Conservation (phyloP, 306 rosid species). For the Vigna reflexopilosa region DNA sequence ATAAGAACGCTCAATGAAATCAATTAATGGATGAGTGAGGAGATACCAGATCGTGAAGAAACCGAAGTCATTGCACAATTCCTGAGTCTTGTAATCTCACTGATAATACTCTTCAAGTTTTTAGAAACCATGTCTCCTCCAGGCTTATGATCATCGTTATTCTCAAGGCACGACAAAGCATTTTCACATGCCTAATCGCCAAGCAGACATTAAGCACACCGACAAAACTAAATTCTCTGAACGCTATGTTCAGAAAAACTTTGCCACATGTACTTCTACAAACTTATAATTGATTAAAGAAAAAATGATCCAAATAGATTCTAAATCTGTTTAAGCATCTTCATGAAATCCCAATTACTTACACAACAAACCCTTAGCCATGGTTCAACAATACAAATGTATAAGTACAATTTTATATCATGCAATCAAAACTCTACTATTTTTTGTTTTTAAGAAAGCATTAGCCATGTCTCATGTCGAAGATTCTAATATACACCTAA, state of each 20-base stretch:
- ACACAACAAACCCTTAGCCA: background rate
- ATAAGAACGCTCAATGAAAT: slow-evolving; percentile 8
- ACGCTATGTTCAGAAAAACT: background rate
- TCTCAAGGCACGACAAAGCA: slow-evolving; percentile 55
- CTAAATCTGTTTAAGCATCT: slow-evolving; percentile 17
- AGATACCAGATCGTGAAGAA: slow-evolving; percentile 72
- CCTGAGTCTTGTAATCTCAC: slow-evolving; percentile 61
- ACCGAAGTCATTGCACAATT: slow-evolving; percentile 58
- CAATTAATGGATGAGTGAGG: slow-evolving; percentile 23
- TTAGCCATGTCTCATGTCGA: background rate
- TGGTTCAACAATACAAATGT: background rate
- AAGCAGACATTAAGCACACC: slow-evolving; percentile 34
- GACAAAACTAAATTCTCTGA: background rate
- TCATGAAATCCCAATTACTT: slow-evolving; percentile 13
- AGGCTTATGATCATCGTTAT: slow-evolving; percentile 47
- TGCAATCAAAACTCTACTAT: slow-evolving; percentile 5
- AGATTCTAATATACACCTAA: background rate
- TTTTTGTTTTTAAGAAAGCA: background rate
- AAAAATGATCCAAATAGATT: background rate
- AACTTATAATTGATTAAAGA: background rate
- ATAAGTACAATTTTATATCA: slow-evolving; percentile 3
- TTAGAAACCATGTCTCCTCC: slow-evolving; percentile 44
- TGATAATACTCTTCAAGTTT: slow-evolving; percentile 44
- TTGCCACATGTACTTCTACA: too few relatives aligned
- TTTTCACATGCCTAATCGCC: slow-evolving; percentile 78